These are phyloP conservation scores for Nepenthes alata DNA, from an alignment of 179 eudicot species.

Conservation along the genomic window DNA sequence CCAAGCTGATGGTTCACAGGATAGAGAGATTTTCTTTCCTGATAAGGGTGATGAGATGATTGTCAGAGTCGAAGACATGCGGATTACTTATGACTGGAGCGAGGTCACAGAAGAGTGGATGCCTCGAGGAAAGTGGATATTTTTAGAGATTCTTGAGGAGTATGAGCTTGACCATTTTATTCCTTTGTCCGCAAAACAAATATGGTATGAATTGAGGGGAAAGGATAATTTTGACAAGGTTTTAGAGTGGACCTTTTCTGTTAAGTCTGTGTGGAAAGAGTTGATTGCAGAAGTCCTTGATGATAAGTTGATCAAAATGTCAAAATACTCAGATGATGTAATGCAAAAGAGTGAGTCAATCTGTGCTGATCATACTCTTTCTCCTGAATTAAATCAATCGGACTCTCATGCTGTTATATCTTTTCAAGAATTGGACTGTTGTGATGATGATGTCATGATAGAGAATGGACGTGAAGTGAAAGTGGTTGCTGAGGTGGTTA, in stretches of 20 bases:
- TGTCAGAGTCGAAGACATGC: conserved; percentile 12
- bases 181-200: conserved; percentile 55
- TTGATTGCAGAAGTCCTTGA: conserved; percentile 31
- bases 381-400: conserved; percentile 12
- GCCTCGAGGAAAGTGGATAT: conserved; percentile 58
- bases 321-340: conserved; percentile 14
- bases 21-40: conserved; percentile 64
- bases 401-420: conserved; percentile 11
- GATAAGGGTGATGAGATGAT: conserved; percentile 61
- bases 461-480: conserved; percentile 3
- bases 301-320: conserved; percentile 21
- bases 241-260: conserved; percentile 49
- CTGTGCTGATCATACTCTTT: conserved; percentile 9
- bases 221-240: conserved; percentile 25
- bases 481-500: conserved; percentile 1
- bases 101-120: conserved; percentile 50
- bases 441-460: conserved; percentile 1
- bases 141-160: conserved; percentile 51
- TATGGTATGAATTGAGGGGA: conserved; percentile 71
- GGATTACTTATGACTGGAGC: conserved; percentile 71
- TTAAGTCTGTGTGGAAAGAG: conserved; percentile 34
- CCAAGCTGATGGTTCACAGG: conserved; percentile 25
- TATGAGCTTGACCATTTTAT: conserved; percentile 25
- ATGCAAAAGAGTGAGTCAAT: conserved; percentile 12
- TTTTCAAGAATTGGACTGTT: conserved; percentile 3